These are phyloP conservation scores for Solanum tarijense DNA, from an alignment of 257 asterid species.

Conservation along the genomic window DNA sequence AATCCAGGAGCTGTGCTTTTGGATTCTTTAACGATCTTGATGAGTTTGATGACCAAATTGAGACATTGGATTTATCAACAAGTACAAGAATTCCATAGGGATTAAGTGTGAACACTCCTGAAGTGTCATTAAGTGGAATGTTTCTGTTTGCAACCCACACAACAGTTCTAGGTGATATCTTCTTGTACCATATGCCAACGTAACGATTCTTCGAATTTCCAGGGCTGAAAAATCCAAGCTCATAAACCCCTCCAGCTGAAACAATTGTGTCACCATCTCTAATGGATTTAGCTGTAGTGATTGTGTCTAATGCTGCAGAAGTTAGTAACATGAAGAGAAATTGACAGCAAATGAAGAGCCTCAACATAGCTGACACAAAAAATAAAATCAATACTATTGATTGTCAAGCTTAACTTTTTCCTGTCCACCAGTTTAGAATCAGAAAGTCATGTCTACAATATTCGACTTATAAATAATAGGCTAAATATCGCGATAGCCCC, in stretches of 20 bases:
- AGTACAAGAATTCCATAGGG: slow-evolving; percentile 2
- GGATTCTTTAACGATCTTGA: background rate
- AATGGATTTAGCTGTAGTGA: background rate
- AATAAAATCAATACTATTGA: background rate
- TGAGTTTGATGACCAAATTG: slow-evolving; percentile 6
- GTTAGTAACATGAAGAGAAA: background rate
- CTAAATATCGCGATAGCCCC: background rate
- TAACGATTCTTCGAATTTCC: background rate
- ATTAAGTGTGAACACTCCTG: background rate
- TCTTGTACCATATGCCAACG: slow-evolving; percentile 6
- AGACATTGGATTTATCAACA: background rate
- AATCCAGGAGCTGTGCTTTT: background rate
- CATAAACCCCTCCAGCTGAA: background rate
- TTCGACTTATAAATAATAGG: background rate
- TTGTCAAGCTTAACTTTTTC: background rate
- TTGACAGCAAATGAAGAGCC: background rate
- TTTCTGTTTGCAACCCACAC: slow-evolving; percentile 7
- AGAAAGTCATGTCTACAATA: background rate
- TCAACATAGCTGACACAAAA: background rate
- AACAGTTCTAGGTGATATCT: background rate
- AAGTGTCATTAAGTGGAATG: background rate
- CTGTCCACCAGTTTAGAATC: background rate
- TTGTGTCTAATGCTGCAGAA: background rate
- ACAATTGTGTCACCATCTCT: slow-evolving; percentile 2
- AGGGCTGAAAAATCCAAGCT: slow-evolving; percentile 4